phyloP scores from a whole-genome alignment of 169 alveolate species.

The Amoebophrya sp. region DNA sequence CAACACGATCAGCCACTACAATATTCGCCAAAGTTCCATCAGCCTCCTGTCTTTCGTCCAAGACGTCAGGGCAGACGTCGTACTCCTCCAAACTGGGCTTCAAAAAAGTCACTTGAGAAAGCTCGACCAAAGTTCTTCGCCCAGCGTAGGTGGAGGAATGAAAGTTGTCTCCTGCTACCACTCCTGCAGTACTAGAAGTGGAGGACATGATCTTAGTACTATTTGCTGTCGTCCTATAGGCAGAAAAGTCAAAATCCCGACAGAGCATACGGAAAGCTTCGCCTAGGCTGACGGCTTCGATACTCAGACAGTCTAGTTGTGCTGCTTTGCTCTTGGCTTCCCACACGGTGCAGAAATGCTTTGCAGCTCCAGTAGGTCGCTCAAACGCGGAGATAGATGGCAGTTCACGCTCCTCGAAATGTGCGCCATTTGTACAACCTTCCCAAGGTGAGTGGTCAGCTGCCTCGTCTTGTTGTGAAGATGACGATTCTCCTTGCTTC shows the following conservation, averaged over 20 bases:
- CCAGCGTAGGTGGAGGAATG: too few species aligned
- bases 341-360: not conserved
- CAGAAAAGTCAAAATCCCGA: not conserved
- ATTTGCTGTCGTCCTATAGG: not conserved
- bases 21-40: not conserved
- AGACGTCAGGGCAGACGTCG: not conserved
- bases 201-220: not conserved
- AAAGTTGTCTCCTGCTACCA: too few species aligned
- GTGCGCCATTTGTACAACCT: too few species aligned
- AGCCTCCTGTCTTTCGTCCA: not conserved
- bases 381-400: too few species aligned
- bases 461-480: too few species aligned
- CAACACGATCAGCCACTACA: not conserved
- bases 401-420: too few species aligned
- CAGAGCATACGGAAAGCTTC: not conserved
- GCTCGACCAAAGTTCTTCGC: not conserved
- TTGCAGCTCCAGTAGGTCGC: too few species aligned
- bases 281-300: not conserved
- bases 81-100: not conserved
- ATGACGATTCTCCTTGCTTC: too few species aligned
- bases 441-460: too few species aligned
- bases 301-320: not conserved
- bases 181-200: not conserved
- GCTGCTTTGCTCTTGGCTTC: not conserved
- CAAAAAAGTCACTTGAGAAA: not conserved